Evolutionary conservation across 768 basidiomycete genomes (phyloP).

Genomic region (Boletus fagicola): DNA sequence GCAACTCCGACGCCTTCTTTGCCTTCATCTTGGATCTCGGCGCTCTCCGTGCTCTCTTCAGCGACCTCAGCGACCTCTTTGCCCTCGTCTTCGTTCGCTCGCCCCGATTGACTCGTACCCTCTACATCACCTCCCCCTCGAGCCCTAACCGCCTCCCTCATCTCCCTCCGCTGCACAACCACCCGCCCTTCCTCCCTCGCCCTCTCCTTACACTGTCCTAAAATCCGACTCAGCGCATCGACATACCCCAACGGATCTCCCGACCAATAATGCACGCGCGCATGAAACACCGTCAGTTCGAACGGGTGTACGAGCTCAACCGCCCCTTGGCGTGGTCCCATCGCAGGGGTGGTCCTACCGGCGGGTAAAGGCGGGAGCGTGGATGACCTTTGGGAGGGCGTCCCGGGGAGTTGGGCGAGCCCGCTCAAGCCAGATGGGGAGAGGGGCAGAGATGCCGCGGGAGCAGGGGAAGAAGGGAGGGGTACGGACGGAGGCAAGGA

Average conservation of each 20-base stretch:
- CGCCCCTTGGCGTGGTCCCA: constrained; percentile 24
- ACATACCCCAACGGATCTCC: constrained; percentile 79
- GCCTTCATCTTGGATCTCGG: background rate
- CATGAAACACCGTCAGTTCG: constrained; percentile 64
- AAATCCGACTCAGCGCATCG: constrained; percentile 64
- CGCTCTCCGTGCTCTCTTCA: background rate
- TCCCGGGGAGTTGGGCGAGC: constrained; percentile 24
- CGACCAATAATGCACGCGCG: constrained; percentile 77
- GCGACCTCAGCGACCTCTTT: background rate
- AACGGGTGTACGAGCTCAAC: constrained; percentile 37
- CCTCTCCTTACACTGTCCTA: constrained; percentile 57
- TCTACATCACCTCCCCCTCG: background rate
- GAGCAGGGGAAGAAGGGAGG: constrained; percentile 37
- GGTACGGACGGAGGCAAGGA: constrained; percentile 6
- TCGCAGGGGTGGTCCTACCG: background rate
- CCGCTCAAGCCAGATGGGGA: constrained; percentile 24
- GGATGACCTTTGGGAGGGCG: constrained; percentile 22
- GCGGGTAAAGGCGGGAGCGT: background rate
- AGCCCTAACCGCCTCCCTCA: background rate
- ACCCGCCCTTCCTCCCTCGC: constrained; percentile 36
- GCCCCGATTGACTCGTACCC: background rate
- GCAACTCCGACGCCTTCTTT: background rate
- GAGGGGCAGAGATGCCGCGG: constrained; percentile 6
- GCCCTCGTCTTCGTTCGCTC: background rate
- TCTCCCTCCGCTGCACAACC: constrained; percentile 14